Percentiles rank a stretch among this genome's conserved stretches.
These are phyloP conservation scores for Asterochloris sp. DNA, from an alignment of 139 green algal genomes.

Conservation along the genomic window DNA sequence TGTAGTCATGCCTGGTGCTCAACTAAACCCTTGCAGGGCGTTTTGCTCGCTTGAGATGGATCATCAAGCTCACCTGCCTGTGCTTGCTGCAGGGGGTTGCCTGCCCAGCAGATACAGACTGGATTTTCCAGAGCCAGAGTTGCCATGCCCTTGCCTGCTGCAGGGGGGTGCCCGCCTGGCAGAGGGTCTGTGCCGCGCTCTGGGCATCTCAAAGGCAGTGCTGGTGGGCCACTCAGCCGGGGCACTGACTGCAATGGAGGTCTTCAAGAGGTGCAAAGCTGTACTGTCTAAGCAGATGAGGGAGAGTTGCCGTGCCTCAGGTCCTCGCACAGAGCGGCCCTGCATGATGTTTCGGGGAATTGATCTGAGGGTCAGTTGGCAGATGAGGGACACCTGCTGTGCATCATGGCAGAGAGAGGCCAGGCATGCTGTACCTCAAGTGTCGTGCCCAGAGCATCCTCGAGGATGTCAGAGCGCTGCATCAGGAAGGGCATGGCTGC, in stretches of 20 bases:
- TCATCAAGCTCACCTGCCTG: no score
- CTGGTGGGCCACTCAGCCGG: constrained; percentile 60
- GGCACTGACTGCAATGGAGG: constrained; percentile 48
- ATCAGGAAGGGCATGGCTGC: neutral
- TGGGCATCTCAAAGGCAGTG: constrained; percentile 31
- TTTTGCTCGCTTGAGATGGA: no score
- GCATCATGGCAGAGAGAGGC: no score
- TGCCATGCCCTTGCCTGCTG: no score
- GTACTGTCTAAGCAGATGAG: neutral
- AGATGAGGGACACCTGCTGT: neutral
- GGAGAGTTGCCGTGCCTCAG: neutral
- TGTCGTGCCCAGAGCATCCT: neutral
- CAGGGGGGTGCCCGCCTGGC: constrained; percentile 21
- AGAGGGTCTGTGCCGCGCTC: constrained; percentile 26
- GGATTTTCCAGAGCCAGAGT: no score
- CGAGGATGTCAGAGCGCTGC: neutral
- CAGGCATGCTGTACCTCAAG: neutral
- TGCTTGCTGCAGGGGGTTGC: no score
- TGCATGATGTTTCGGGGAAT: neutral
- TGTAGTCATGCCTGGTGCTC: no score
- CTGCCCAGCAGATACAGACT: no score
- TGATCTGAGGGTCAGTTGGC: neutral
- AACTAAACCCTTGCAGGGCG: no score
- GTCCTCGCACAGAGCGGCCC: neutral
- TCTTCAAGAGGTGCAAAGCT: constrained; percentile 27